Evolutionary conservation across 2,329 filamentous ascomycete genomes (phyloP).

Genomic region (Arthrobotrys pseudoclavata): DNA sequence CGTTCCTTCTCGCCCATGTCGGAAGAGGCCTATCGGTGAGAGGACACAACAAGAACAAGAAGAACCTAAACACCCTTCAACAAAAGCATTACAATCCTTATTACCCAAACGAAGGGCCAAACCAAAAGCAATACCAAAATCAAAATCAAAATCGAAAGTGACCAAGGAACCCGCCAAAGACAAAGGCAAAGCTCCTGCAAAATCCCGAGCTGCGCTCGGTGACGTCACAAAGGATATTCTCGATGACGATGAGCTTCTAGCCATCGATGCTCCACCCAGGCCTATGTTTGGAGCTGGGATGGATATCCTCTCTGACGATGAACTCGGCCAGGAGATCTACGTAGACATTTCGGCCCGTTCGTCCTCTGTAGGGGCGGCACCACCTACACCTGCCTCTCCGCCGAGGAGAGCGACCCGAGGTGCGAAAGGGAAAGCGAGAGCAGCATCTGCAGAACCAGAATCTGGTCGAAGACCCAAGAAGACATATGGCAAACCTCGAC

Average conservation of each 20-base stretch:
- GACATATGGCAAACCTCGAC: slow-evolving; percentile 51
- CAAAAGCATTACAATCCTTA: slow-evolving; percentile 51
- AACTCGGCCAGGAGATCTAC: slow-evolving; percentile 54
- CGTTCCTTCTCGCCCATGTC: slow-evolving; percentile 9
- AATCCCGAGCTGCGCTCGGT: slow-evolving; percentile 35
- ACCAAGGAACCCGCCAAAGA: slow-evolving; percentile 31
- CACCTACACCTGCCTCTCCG: slow-evolving; percentile 42
- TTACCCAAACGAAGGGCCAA: slow-evolving; percentile 46
- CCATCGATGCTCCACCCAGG: slow-evolving; percentile 48
- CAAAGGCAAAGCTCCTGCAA: slow-evolving; percentile 29
- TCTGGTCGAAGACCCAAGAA: slow-evolving; percentile 5
- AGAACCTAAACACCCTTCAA: slow-evolving; percentile 37
- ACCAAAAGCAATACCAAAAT: slow-evolving; percentile 17
- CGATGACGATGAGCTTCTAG: slow-evolving; percentile 50
- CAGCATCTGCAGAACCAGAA: slow-evolving; percentile 45
- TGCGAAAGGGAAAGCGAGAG: slow-evolving; percentile 42
- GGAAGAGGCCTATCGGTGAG: slow-evolving; percentile 27
- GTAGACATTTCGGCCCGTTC: slow-evolving; percentile 51
- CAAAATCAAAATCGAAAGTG: slow-evolving; percentile 40
- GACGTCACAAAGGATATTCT: slow-evolving; percentile 54
- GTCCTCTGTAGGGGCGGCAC: slow-evolving; percentile 50
- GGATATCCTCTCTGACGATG: slow-evolving; percentile 55
- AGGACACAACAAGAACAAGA: slow-evolving; percentile 13
- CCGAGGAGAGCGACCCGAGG: slow-evolving; percentile 20
- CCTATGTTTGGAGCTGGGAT: slow-evolving; percentile 49